phyloP scores from a whole-genome alignment of 345 rosid genomes.

The Euphorbia lathyris region DNA sequence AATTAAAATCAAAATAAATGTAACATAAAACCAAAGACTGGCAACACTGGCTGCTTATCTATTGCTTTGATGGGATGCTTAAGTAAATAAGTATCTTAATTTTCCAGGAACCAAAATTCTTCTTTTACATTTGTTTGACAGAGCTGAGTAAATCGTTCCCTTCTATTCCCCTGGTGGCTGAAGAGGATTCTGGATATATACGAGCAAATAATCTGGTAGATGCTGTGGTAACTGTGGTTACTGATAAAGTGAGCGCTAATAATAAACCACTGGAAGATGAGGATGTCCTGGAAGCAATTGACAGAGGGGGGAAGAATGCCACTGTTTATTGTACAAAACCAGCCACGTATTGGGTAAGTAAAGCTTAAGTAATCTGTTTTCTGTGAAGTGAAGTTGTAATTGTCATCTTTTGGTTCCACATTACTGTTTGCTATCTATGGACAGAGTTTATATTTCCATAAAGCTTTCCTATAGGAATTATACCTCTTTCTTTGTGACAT shows the following conservation, averaged over 20 bases:
- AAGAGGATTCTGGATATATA: constrained; percentile 77
- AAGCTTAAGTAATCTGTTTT: neutral
- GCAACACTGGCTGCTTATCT: neutral
- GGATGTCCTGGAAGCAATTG: constrained; percentile 78
- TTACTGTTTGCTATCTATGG: constrained; percentile 1
- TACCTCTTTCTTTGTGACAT: constrained; percentile 7
- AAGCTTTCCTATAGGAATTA: constrained; percentile 1
- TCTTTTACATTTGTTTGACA: constrained; percentile 26
- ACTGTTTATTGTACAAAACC: constrained; percentile 55
- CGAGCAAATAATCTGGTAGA: constrained; percentile 61
- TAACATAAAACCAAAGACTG: neutral
- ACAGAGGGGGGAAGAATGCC: constrained; percentile 68
- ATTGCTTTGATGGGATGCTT: neutral
- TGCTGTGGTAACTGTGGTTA: constrained; percentile 57
- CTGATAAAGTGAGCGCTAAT: constrained; percentile 36
- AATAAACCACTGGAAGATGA: constrained; percentile 44
- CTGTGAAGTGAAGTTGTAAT: neutral
- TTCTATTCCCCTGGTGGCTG: constrained; percentile 85
- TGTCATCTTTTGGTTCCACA: neutral
- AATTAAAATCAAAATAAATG: neutral
- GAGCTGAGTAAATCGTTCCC: constrained; percentile 76
- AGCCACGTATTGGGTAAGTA: constrained; percentile 82
- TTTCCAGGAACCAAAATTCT: neutral
- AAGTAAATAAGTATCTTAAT: neutral
- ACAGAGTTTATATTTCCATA: constrained; percentile 8